These are phyloP conservation scores for Lathyrus sativus DNA, from an alignment of 306 rosid genomes.

Conservation along the genomic window DNA sequence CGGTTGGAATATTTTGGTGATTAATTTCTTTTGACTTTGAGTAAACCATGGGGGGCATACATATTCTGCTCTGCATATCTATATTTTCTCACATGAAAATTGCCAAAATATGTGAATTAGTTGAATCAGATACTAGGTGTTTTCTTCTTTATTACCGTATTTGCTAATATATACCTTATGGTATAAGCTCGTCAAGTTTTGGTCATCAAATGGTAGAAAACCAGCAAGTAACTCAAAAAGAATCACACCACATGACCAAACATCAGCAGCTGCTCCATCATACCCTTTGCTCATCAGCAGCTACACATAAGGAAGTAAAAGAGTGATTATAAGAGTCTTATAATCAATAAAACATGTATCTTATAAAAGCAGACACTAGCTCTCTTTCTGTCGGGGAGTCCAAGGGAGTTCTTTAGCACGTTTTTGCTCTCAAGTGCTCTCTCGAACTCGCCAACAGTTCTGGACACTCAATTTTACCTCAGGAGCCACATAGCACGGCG, in stretches of 20 bases:
- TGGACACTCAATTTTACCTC: constrained; percentile 51
- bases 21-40: constrained; percentile 57
- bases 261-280: constrained; percentile 81
- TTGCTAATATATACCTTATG: constrained; percentile 55
- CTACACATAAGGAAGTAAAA: constrained; percentile 40
- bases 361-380: not conserved
- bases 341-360: not conserved
- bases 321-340: not conserved
- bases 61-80: constrained; percentile 73
- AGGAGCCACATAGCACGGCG: constrained; percentile 88
- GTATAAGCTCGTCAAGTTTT: constrained; percentile 58
- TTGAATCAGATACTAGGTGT: constrained; percentile 22
- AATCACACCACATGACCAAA: constrained; percentile 90
- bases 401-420: not conserved
- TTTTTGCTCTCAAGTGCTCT: not conserved
- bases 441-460: not conserved
- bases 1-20: constrained; percentile 64
- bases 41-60: constrained; percentile 69
- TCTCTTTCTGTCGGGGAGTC: not conserved
- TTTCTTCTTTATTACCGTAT: constrained; percentile 8
- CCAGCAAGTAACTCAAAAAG: constrained; percentile 81
- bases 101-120: constrained; percentile 32
- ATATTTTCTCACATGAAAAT: constrained; percentile 34
- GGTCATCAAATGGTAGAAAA: constrained; percentile 72
- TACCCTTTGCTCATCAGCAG: constrained; percentile 58